Conservation (phyloP, 2,329 filamentous ascomycete genomes). For the Orbilia quercus region DNA sequence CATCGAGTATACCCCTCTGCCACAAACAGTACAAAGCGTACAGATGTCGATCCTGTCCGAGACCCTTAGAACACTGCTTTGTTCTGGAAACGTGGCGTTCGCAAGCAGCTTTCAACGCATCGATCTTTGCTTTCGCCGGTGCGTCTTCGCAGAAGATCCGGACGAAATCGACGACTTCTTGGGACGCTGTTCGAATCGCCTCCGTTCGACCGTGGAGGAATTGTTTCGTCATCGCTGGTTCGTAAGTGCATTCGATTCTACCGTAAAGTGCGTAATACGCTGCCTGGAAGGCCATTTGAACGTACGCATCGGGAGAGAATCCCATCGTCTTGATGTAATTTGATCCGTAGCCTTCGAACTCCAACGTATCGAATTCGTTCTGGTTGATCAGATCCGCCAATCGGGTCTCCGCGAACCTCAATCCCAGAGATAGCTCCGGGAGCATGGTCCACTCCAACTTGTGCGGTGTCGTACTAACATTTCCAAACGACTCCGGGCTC, state of each 20-base stretch:
- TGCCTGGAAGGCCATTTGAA: constrained; percentile 99
- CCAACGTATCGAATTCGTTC: constrained; percentile 92
- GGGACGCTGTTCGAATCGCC: constrained; percentile 85
- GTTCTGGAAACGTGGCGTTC: constrained; percentile 83
- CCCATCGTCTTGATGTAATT: constrained; percentile 98
- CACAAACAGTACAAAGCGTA: constrained; percentile 95
- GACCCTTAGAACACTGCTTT: constrained; percentile 84
- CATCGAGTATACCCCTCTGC: constrained; percentile 85
- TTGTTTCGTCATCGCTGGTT: constrained; percentile 97
- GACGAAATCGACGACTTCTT: constrained; percentile 86
- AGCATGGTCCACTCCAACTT: constrained; percentile 98
- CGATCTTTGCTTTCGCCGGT: constrained; percentile 82
- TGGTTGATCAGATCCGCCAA: constrained; percentile 94
- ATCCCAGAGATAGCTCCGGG: constrained; percentile 86
- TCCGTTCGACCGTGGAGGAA: constrained; percentile 95
- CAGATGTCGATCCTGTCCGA: constrained; percentile 91
- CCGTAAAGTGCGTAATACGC: constrained; percentile 98
- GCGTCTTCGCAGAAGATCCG: constrained; percentile 95
- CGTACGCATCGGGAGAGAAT: constrained; percentile 95
- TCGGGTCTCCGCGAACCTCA: constrained; percentile 94
- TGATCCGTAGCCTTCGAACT: constrained; percentile 90
- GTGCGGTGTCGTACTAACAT: constrained; percentile 91
- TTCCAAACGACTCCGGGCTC: constrained; percentile 88
- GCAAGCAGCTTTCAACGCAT: constrained; percentile 83
- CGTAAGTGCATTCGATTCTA: constrained; percentile 92